Base-by-base conservation (phyloP, 2,329 filamentous ascomycete species). In the Claviceps sp. region DNA sequence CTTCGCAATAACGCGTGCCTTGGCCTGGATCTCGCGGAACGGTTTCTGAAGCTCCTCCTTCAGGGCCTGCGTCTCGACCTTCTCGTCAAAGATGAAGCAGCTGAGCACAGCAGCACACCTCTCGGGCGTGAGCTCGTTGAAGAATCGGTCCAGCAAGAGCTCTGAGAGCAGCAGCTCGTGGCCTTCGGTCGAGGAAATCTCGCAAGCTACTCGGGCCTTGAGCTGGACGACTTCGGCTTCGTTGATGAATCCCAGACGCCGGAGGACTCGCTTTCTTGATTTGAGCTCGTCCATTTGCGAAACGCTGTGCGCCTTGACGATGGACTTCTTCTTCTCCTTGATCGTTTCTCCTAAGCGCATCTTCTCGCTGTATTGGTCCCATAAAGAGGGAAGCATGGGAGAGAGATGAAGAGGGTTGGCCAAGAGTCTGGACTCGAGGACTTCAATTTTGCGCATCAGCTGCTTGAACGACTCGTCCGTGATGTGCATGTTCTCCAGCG, bases 31-130 rank as follows among this genome's bases (percentile, higher is more conserved):
- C 65, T 94, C 87, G 48, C 85, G 79, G 66, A 82, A 93, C 16
- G 89, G 88, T 71, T 94, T 94, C 52, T 81, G 79, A 36, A 97
- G 76, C 55, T 95, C 87, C 59, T 96, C 89, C 61, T 85, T 85
- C 48, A 96, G 74, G 14, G 81, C 77, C 3, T 81, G 73, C 13
- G 90, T 82, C 60, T 91, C 86, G 47, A 87, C 83, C 74, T 94
- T 95, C 71, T 98, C 93, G 64, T 98, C 94, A 59, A 97, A 96
- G 58, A 98, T 93, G 71, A 98, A 97, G 63, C 88, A 90, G 61
- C 88, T 94, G 54, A 98, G 76, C 5, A 90, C 81, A 0, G 91
- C 80, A 1, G 93, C 93, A 60, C 85, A 87, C 58, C 91, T 79
- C 67, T 97, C 91, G 0, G 93, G 89, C 0, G 83, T 83, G 44